A percentile compares a stretch with the other conserved stretches of the same genome.
phyloP scores from a whole-genome alignment of 352 stramenopile species.

The Phytophthora hibernalis region DNA sequence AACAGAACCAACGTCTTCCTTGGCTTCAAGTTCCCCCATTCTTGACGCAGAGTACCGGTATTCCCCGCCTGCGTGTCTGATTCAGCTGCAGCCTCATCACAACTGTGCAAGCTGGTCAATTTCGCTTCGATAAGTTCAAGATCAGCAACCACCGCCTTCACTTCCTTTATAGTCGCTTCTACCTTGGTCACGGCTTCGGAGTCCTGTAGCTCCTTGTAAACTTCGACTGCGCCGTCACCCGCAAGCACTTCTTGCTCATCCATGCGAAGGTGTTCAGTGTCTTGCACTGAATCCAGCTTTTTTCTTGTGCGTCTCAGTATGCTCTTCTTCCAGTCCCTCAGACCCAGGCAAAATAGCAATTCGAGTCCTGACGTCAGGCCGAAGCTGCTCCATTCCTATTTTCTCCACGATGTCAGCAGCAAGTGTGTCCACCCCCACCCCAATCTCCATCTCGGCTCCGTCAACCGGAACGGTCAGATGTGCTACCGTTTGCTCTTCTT shows the following conservation, averaged over 20 bases:
- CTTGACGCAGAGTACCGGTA: not conserved
- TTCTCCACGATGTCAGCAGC: slow-evolving; percentile 8
- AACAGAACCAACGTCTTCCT: slow-evolving; percentile 6
- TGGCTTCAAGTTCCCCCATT: not conserved
- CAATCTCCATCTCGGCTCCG: slow-evolving; percentile 6
- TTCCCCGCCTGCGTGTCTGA: not conserved
- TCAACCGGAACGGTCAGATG: slow-evolving; percentile 2
- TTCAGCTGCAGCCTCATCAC: slow-evolving; percentile 11
- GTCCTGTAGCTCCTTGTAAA: slow-evolving; percentile 2
- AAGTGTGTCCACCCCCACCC: slow-evolving; percentile 3
- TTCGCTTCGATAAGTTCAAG: not conserved
- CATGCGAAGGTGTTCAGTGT: not conserved
- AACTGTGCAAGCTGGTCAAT: not conserved
- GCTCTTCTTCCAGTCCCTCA: slow-evolving; percentile 9
- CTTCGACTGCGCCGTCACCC: not conserved
- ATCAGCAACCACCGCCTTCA: slow-evolving; percentile 2
- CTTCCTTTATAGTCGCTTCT: slow-evolving; percentile 2
- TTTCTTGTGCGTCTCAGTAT: not conserved
- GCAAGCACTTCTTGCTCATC: not conserved
- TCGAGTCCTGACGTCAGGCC: slow-evolving; percentile 8
- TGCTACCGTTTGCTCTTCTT: slow-evolving; percentile 9
- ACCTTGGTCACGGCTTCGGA: slow-evolving; percentile 8
- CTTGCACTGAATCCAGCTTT: not conserved
- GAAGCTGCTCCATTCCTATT: not conserved
- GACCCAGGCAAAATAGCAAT: not conserved